Conservation (phyloP, 2,329 filamentous ascomycete genomes). For the Keithomyces neogunnii region DNA sequence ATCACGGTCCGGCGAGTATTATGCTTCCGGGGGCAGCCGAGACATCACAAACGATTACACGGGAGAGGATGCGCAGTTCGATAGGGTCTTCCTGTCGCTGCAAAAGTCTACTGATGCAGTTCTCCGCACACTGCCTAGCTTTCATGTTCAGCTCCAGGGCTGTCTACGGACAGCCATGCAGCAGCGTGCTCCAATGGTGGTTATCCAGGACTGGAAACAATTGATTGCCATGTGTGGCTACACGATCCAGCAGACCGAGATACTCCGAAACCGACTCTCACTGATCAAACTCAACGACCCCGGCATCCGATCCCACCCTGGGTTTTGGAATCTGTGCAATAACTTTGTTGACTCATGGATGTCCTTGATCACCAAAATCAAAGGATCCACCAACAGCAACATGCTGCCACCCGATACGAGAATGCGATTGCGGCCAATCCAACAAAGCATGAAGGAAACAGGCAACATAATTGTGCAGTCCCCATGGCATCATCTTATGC, state of each 20-base stretch:
- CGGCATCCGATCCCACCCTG: constrained; percentile 54
- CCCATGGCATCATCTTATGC: constrained; percentile 43
- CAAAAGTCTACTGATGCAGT: constrained; percentile 66
- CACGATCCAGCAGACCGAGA: constrained; percentile 65
- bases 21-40: constrained; percentile 45
- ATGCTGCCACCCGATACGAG: constrained; percentile 59
- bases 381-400: constrained; percentile 41
- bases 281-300: constrained; percentile 81
- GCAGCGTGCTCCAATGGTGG: constrained; percentile 48
- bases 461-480: constrained; percentile 59
- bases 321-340: constrained; percentile 65
- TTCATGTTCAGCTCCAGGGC: constrained; percentile 57
- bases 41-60: constrained; percentile 51
- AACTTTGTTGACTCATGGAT: constrained; percentile 64
- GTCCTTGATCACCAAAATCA: constrained; percentile 54
- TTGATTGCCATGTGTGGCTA: constrained; percentile 64
- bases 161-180: constrained; percentile 57
- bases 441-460: constrained; percentile 75
- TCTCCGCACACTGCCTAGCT: constrained; percentile 60
- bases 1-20: constrained; percentile 76
- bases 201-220: constrained; percentile 58
- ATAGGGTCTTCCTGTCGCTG: constrained; percentile 71
- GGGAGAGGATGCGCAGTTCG: constrained; percentile 75
- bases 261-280: constrained; percentile 63
- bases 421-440: constrained; percentile 67